Conservation (phyloP, 805 yeast genomes). For the Ascoidea rubescens region DNA sequence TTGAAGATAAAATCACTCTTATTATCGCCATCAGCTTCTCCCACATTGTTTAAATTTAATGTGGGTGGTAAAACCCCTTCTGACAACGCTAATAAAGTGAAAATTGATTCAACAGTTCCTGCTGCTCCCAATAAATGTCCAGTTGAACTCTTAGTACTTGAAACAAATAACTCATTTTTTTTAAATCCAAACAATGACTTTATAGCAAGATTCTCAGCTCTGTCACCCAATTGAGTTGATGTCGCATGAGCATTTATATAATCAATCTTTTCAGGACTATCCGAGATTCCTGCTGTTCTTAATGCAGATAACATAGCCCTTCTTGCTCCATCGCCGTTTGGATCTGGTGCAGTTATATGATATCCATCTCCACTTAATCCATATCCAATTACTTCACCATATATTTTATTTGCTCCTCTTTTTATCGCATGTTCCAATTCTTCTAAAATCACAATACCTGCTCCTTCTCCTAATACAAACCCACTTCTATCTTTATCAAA, state of each 20-base stretch:
- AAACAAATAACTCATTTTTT: conserved; percentile 32
- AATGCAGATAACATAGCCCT: conserved; percentile 75
- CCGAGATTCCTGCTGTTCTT: conserved; percentile 27
- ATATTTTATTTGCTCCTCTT: conserved; percentile 40
- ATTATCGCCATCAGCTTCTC: conserved; percentile 33
- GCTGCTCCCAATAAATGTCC: conserved; percentile 96
- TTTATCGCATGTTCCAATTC: conserved; percentile 57
- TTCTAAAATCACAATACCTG: conserved; percentile 72
- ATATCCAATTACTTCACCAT: conserved; percentile 76
- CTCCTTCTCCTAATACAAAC: conserved; percentile 88
- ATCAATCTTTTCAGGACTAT: conserved; percentile 33
- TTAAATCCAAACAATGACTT: conserved; percentile 29
- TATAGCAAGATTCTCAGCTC: conserved; percentile 75
- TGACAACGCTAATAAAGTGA: conserved; percentile 54
- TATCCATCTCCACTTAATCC: conserved; percentile 87
- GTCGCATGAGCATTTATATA: conserved; percentile 97
- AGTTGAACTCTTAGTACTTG: conserved; percentile 82
- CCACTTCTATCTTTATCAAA: conserved; percentile 73
- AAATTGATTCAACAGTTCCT: conserved; percentile 84
- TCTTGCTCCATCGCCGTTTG: conserved; percentile 72
- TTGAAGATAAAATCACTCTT: conserved; percentile 32
- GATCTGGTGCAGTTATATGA: conserved; percentile 86
- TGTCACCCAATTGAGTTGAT: conserved; percentile 78
- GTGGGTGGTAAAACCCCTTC: conserved; percentile 64
- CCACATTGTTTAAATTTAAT: conserved; percentile 45